phyloP scores from a whole-genome alignment of 352 stramenopile genomes.

The Paralagenidium karlingii region DNA sequence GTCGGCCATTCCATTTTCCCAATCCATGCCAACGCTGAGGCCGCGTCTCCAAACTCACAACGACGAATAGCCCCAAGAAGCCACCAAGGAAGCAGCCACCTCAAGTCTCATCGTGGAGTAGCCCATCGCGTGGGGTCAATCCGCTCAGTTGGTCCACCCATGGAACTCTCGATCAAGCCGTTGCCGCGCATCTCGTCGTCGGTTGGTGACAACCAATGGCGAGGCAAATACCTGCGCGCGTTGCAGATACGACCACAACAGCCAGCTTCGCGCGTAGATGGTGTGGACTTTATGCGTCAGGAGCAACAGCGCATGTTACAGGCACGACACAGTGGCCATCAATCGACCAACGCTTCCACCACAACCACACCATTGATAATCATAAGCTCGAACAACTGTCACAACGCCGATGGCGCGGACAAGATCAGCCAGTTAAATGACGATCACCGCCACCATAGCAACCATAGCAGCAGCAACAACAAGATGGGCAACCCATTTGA shows the following conservation, averaged over 20 bases:
- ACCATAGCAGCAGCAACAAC: conserved; percentile 3
- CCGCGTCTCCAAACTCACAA: too few species aligned
- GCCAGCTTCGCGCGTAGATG: conserved; percentile 1
- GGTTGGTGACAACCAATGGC: conserved; percentile 45
- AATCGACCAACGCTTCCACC: background rate
- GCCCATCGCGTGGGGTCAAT: too few species aligned
- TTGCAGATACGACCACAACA: conserved; percentile 46
- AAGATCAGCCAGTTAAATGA: background rate
- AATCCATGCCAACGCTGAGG: too few species aligned
- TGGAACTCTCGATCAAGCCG: too few species aligned
- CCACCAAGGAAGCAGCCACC: too few species aligned
- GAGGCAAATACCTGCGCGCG: conserved; percentile 62
- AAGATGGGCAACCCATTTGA: background rate
- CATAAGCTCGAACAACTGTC: background rate
- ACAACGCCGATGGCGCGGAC: too few species aligned
- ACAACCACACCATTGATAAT: conserved; percentile 2
- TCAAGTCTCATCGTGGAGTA: too few species aligned
- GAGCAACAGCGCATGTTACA: conserved; percentile 2
- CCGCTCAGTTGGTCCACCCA: too few species aligned
- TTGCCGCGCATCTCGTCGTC: conserved; percentile 11
- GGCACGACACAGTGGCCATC: background rate
- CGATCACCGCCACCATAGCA: conserved; percentile 4
- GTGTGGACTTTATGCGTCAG: conserved; percentile 1
- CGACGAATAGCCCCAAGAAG: too few species aligned
- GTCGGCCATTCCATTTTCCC: too few species aligned